phyloP scores from a whole-genome alignment of 1,284 basidiomycete species.

The Papiliotrema nemorosa region DNA sequence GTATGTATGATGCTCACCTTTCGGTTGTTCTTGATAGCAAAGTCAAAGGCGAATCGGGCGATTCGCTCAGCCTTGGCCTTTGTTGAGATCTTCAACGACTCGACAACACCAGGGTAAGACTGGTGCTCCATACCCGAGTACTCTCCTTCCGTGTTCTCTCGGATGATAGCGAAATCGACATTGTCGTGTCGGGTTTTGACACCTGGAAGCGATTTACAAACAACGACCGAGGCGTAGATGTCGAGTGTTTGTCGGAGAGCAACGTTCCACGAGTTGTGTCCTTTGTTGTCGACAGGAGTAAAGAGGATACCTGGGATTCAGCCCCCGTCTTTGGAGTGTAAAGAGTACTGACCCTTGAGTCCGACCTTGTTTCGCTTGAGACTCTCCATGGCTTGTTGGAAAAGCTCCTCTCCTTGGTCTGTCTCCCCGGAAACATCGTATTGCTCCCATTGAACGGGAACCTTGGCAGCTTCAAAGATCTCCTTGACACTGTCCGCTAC shows the following conservation, averaged over 20 bases:
- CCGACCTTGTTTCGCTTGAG: conserved; percentile 96
- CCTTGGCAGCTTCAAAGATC: conserved; percentile 95
- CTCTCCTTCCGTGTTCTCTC: conserved; percentile 99
- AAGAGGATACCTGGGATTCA: conserved; percentile 80
- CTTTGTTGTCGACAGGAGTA: conserved; percentile 93
- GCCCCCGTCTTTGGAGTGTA: not conserved
- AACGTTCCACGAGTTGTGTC: conserved; percentile 99
- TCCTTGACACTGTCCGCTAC: conserved; percentile 99
- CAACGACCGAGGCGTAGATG: conserved; percentile 96
- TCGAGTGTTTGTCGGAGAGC: conserved; percentile 99
- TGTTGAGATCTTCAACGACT: conserved; percentile 97
- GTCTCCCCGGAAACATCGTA: conserved; percentile 97
- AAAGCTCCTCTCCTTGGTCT: conserved; percentile 86
- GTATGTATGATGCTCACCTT: conserved; percentile 63
- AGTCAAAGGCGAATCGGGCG: conserved; percentile 96
- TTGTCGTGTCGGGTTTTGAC: conserved; percentile 93
- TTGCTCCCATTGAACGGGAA: conserved; percentile 99
- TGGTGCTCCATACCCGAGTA: conserved; percentile 99
- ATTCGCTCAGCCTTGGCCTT: conserved; percentile 95
- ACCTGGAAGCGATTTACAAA: conserved; percentile 98
- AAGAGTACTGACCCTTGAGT: conserved; percentile 67
- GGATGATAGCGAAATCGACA: conserved; percentile 98
- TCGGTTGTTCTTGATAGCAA: conserved; percentile 96
- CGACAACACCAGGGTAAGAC: conserved; percentile 97
- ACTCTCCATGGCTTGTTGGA: conserved; percentile 96